phyloP scores from a whole-genome alignment of 805 yeast genomes.

The Dipodascus albidus region DNA sequence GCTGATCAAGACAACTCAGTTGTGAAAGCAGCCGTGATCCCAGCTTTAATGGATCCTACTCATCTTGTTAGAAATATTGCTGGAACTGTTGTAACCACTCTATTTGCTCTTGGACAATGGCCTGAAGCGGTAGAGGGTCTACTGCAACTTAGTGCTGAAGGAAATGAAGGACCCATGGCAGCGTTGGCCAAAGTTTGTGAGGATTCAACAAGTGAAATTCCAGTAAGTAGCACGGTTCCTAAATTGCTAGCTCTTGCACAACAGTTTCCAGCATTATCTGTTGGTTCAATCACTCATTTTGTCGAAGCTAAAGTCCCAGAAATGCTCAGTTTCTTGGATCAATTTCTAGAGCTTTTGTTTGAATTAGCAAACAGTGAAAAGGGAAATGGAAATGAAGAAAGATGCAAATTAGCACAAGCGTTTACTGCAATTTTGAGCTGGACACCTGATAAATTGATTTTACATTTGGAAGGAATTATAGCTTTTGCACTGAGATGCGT shows the following conservation, averaged over 20 bases:
- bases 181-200: constrained; percentile 86
- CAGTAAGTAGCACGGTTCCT: constrained; percentile 39
- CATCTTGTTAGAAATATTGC: constrained; percentile 74
- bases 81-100: constrained; percentile 79
- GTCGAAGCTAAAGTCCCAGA: constrained; percentile 59
- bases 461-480: constrained; percentile 79
- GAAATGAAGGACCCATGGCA: constrained; percentile 66
- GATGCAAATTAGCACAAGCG: constrained; percentile 66
- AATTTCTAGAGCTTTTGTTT: constrained; percentile 53
- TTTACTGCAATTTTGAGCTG: constrained; percentile 61
- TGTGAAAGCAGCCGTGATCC: constrained; percentile 34
- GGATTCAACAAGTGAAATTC: constrained; percentile 55
- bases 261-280: constrained; percentile 37
- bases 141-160: constrained; percentile 44
- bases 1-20: constrained; percentile 23
- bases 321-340: constrained; percentile 53
- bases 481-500: constrained; percentile 74
- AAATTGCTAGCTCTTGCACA: constrained; percentile 55
- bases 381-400: constrained; percentile 34
- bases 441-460: constrained; percentile 67
- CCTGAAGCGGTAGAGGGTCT: constrained; percentile 36
- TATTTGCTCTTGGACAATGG: constrained; percentile 30
- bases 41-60: constrained; percentile 41
- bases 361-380: constrained; percentile 51
- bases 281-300: constrained; percentile 68